A percentile compares a stretch with the other conserved stretches of the same genome.
Conservation (phyloP, 805 yeast species). For the Candida yuanshanica region DNA sequence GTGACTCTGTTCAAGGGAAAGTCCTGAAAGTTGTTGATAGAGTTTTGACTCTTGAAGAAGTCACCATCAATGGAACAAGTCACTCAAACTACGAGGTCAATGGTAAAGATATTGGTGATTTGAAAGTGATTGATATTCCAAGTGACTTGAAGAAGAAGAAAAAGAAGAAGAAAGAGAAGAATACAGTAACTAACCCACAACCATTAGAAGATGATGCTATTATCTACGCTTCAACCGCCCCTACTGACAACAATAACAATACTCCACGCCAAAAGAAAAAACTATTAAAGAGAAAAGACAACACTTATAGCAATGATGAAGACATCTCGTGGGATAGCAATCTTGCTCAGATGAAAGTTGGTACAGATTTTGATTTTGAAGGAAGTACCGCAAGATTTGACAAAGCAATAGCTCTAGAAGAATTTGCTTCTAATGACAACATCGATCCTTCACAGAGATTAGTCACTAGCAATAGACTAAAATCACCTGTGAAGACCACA, state of each 20-base stretch:
- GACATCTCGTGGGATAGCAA: slow-evolving; percentile 48
- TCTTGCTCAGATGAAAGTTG: slow-evolving; percentile 39
- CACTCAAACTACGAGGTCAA: slow-evolving; percentile 17
- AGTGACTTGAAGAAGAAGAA: slow-evolving; percentile 19
- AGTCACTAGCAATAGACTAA: slow-evolving; percentile 63
- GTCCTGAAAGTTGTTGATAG: slow-evolving; percentile 38
- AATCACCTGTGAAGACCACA: slow-evolving; percentile 32
- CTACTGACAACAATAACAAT: slow-evolving; percentile 4
- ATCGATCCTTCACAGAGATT: slow-evolving; percentile 56
- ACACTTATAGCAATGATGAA: slow-evolving; percentile 22
- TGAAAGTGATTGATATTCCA: slow-evolving; percentile 54
- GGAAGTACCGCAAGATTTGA: slow-evolving; percentile 78
- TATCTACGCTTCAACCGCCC: neutral
- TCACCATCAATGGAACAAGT: slow-evolving; percentile 27
- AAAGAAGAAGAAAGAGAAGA: slow-evolving; percentile 6
- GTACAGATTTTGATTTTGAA: slow-evolving; percentile 78
- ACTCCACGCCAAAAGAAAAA: slow-evolving; percentile 14
- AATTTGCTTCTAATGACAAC: slow-evolving; percentile 60
- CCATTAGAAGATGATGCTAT: neutral
- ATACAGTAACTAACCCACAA: slow-evolving; percentile 8
- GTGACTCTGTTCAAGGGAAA: slow-evolving; percentile 33
- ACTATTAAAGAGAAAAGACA: slow-evolving; percentile 4
- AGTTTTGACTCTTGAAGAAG: slow-evolving; percentile 27
- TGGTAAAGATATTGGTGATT: slow-evolving; percentile 43
- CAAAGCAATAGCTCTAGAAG: slow-evolving; percentile 72